Percentiles rank a stretch among this genome's conserved stretches.
Evolutionary conservation across 1,284 basidiomycete species (phyloP).

Genomic region (Gymnopus androsaceus): DNA sequence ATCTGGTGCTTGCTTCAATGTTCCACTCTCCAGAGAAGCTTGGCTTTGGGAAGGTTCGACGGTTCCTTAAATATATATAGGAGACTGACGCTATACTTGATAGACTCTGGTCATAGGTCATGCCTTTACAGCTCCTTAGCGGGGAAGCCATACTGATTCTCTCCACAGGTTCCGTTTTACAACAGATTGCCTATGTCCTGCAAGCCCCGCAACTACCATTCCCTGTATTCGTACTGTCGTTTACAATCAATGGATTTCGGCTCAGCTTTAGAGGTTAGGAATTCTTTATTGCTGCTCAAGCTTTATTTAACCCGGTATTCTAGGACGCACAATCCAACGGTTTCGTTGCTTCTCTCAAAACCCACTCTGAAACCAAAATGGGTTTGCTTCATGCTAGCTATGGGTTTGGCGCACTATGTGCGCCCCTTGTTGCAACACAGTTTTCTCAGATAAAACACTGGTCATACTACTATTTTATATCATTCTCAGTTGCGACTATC

Average conservation of each 20-base stretch:
- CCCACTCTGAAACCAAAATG: conserved; percentile 53
- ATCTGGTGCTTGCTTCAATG: conserved; percentile 42
- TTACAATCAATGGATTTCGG: conserved; percentile 64
- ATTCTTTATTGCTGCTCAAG: neutral
- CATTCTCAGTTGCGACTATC: conserved; percentile 52
- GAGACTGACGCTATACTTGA: no score
- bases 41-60: conserved; percentile 62
- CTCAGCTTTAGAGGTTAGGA: neutral
- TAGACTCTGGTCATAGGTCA: conserved; percentile 34
- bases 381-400: conserved; percentile 58
- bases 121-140: neutral
- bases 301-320: neutral
- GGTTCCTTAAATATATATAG: no score
- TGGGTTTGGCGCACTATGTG: conserved; percentile 65
- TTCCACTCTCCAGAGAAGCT: conserved; percentile 53
- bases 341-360: conserved; percentile 49
- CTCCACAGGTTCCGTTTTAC: conserved; percentile 21
- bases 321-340: conserved; percentile 59
- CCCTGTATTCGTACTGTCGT: conserved; percentile 60
- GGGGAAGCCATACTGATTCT: no score
- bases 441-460: conserved; percentile 55
- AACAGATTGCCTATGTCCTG: conserved; percentile 49
- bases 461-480: conserved; percentile 66
- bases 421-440: conserved; percentile 70
- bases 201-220: conserved; percentile 66